Percentiles rank a stretch among this genome's conserved stretches.
Conservation (phyloP, 2,329 filamentous ascomycete species). For the Phialophora tarda region DNA sequence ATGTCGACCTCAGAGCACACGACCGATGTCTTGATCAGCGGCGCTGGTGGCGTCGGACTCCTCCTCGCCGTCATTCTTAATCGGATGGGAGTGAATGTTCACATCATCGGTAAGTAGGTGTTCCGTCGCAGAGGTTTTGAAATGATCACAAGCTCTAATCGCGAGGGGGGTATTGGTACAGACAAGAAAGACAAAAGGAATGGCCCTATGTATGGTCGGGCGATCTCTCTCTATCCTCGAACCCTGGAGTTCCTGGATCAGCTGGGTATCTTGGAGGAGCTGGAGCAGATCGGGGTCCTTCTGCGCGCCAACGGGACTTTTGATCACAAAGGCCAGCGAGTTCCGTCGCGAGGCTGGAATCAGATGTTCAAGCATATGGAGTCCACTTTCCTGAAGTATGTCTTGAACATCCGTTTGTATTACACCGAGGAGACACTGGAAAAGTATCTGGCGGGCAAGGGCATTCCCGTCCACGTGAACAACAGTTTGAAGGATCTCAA, state of each 20-base stretch:
- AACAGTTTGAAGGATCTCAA: not conserved
- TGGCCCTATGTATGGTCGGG: constrained; percentile 17
- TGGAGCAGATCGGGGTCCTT: constrained; percentile 11
- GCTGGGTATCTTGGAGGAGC: constrained; percentile 5
- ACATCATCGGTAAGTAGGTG: constrained; percentile 7
- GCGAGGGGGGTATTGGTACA: no score
- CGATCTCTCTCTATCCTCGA: constrained; percentile 6
- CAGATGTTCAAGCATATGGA: constrained; percentile 9
- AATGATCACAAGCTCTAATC: not conserved
- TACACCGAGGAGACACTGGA: constrained; percentile 15
- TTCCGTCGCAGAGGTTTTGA: no score
- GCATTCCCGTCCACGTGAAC: not conserved
- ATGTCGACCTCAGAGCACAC: not conserved
- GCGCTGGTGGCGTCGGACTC: constrained; percentile 11
- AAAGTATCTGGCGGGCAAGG: not conserved
- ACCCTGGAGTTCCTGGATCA: constrained; percentile 17
- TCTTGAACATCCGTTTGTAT: constrained; percentile 16
- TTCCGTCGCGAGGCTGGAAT: not conserved
- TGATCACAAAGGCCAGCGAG: constrained; percentile 8
- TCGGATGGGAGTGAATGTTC: constrained; percentile 12
- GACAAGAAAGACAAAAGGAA: not conserved
- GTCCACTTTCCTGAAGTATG: not conserved
- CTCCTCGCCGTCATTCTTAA: constrained; percentile 8
- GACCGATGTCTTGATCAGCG: constrained; percentile 11
- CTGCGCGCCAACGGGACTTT: constrained; percentile 8